Percentiles rank a stretch among this genome's conserved stretches.
Conservation (phyloP, 2,329 filamentous ascomycete genomes). For the Thermothelomyces thermophilus region DNA sequence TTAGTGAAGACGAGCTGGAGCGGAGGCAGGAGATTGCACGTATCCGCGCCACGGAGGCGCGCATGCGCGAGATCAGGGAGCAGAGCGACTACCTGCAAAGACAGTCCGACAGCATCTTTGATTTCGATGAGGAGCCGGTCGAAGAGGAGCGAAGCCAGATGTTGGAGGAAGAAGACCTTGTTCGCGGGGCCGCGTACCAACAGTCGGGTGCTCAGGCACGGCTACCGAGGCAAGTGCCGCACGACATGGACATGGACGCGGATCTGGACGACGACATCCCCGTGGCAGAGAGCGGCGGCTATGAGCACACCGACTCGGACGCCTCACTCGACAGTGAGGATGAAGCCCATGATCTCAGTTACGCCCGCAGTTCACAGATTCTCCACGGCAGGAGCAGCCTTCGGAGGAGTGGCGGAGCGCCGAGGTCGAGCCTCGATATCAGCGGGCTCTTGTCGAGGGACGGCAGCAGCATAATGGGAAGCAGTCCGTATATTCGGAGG, state of each 20-base stretch:
- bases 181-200: conserved; percentile 30
- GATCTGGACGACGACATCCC: conserved; percentile 67
- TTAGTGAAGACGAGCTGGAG: conserved; percentile 8
- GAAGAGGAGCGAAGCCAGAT: conserved; percentile 51
- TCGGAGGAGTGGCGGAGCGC: conserved; percentile 27
- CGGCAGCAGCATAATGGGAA: conserved; percentile 51
- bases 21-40: conserved; percentile 36
- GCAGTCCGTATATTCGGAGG: conserved; percentile 45
- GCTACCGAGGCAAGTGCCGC: conserved; percentile 21
- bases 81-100: conserved; percentile 17
- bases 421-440: conserved; percentile 50
- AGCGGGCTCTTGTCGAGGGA: conserved; percentile 50
- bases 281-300: conserved; percentile 55
- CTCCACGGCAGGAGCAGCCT: conserved; percentile 17
- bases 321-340: conserved; percentile 49
- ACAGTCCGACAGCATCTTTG: conserved; percentile 41
- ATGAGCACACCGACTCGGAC: conserved; percentile 74
- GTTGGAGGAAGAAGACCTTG: conserved; percentile 57
- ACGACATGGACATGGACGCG: conserved; percentile 55
- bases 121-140: conserved; percentile 38
- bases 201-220: conserved; percentile 16
- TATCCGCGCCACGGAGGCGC: conserved; percentile 53
- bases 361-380: conserved; percentile 13
- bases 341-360: conserved; percentile 27
- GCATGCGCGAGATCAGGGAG: conserved; percentile 52